phyloP scores from a whole-genome alignment of 352 stramenopile species.

The Albugo candida region DNA sequence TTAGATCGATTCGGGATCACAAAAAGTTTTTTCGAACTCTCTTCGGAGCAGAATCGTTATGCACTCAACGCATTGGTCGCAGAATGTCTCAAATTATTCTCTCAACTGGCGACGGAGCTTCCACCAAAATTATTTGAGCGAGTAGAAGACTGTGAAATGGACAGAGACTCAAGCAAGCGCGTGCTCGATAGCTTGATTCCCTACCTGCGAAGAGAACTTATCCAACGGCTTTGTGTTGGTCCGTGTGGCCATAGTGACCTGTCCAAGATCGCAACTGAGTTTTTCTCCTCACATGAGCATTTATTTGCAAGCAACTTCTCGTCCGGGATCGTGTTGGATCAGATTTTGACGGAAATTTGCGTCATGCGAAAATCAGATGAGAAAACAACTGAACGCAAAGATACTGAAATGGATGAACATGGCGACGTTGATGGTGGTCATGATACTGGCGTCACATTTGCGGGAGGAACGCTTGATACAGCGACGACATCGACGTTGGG shows the following conservation, averaged over 20 bases:
- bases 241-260: slow-evolving; percentile 67
- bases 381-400: too few species aligned
- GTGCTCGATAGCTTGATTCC: slow-evolving; percentile 36
- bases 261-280: slow-evolving; percentile 70
- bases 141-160: not conserved
- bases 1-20: slow-evolving; percentile 43
- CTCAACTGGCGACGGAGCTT: slow-evolving; percentile 57
- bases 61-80: slow-evolving; percentile 23
- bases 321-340: slow-evolving; percentile 35
- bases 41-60: too few species aligned
- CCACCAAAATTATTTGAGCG: slow-evolving; percentile 25
- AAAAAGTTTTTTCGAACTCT: slow-evolving; percentile 24
- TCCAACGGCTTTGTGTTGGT: slow-evolving; percentile 62
- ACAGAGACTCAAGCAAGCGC: slow-evolving; percentile 7
- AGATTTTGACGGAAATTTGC: slow-evolving; percentile 64
- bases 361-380: slow-evolving; percentile 12
- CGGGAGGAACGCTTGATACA: not conserved
- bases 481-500: slow-evolving; percentile 5
- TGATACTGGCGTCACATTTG: slow-evolving; percentile 1
- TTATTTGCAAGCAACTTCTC: slow-evolving; percentile 56
- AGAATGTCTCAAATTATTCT: slow-evolving; percentile 57
- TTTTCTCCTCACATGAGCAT: slow-evolving; percentile 57
- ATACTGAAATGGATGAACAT: too few species aligned
- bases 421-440: not conserved
- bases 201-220: slow-evolving; percentile 53